Evolutionary conservation across 2,329 filamentous ascomycete species (phyloP), one percentile per base, ranked within the genome.

Genomic region (Trichophyton mentagrophytes): DNA sequence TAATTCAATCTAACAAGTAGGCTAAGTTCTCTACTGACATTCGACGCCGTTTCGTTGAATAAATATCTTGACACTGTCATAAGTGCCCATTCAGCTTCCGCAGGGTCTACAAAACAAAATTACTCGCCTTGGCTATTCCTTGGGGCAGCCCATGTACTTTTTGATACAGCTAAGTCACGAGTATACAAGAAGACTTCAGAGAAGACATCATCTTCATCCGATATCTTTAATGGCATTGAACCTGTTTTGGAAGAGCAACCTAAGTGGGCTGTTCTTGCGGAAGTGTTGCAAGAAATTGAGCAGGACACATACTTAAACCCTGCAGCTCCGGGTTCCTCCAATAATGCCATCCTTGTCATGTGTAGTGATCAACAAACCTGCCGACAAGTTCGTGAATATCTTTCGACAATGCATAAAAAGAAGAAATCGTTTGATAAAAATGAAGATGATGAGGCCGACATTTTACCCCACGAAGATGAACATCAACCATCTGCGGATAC

Each of bases 101-200:
- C 90, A 7, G 91, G 90, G 0, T 92, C 90, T 1, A 96, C 85
- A 2, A 84, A 86, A 64, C 89, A 96, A 69, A 91, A 86, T 38
- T 90, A 96, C 67, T 95, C 91, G 0, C 93, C 93, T 0, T 99
- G 93, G 93, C 79, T 99, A 36, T 97, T 96, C 67, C 81, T 97
- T 3, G 93, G 97, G 72, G 91, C 92, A 25, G 92, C 93, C 0
- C 89, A 97, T 72, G 91, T 89, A 15, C 89, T 99, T 11, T 97
- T 99, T 66, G 88, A 91, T 63, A 90, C 89, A 2, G 90, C 93
- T 1, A 93, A 90, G 71, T 83, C 86, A 61, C 82, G 93, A 65
- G 92, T 96, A 3, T 99, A 96, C 69, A 84, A 87, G 7, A 85
- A 85, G 3, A 86, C 84, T 33, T 83, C 80, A 57, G 75, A 80